A percentile compares a stretch with the other conserved stretches of the same genome.
phyloP scores from a whole-genome alignment of 2,329 filamentous ascomycete genomes.

The Chaetomium strumarium region DNA sequence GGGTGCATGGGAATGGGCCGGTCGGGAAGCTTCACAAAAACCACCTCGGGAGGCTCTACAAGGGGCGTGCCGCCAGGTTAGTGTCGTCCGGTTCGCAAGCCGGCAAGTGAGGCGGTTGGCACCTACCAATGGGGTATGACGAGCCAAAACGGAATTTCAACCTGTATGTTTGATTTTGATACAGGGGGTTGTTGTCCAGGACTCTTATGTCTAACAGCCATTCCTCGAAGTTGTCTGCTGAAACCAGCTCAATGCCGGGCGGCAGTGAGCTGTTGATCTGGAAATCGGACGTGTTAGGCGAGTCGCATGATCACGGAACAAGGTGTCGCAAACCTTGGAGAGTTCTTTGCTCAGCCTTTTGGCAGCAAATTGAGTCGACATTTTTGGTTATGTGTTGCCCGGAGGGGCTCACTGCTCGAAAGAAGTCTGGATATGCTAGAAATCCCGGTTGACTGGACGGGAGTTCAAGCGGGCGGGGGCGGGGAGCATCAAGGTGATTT shows the following conservation, averaged over 20 bases:
- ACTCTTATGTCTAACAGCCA: slow-evolving; percentile 93
- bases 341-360: slow-evolving; percentile 55
- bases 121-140: slow-evolving; percentile 81
- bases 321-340: slow-evolving; percentile 40
- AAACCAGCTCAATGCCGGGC: slow-evolving; percentile 70
- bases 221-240: slow-evolving; percentile 75
- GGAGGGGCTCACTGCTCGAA: neutral
- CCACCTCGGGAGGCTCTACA: slow-evolving; percentile 87
- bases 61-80: slow-evolving; percentile 3
- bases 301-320: neutral
- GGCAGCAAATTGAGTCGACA: slow-evolving; percentile 12
- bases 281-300: neutral
- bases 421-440: neutral
- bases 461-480: neutral
- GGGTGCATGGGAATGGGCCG: slow-evolving; percentile 86
- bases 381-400: neutral
- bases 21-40: slow-evolving; percentile 63
- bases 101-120: neutral
- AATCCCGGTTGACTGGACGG: neutral
- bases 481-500: neutral
- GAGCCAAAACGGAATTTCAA: slow-evolving; percentile 81
- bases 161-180: slow-evolving; percentile 71
- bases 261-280: slow-evolving; percentile 54
- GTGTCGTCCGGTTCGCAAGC: neutral
- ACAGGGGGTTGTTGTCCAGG: slow-evolving; percentile 84